A percentile compares a stretch with the other conserved stretches of the same genome.
These are phyloP conservation scores for Nemania abortiva DNA, from an alignment of 2,329 filamentous ascomycete species.

Conservation along the genomic window DNA sequence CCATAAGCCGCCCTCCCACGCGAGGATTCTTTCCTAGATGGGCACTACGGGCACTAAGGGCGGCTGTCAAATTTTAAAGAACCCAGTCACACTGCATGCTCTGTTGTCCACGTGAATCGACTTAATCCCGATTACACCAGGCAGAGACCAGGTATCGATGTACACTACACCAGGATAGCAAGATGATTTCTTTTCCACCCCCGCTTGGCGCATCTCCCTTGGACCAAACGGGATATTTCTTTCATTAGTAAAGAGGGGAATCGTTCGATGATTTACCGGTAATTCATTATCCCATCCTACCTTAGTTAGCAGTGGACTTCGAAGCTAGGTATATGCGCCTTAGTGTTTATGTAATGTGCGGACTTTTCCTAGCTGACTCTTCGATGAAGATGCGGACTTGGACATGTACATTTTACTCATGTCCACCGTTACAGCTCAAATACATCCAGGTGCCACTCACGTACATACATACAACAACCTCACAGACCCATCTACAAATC, in stretches of 20 bases:
- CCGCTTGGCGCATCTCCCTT: conserved; percentile 22
- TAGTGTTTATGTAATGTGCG: neutral
- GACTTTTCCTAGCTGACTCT: neutral
- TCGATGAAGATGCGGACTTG: neutral
- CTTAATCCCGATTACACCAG: conserved; percentile 13
- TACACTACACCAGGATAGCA: neutral
- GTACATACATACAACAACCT: too few species aligned
- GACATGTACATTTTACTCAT: neutral
- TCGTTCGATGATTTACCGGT: conserved; percentile 34
- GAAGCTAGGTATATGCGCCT: neutral
- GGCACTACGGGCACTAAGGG: conserved; percentile 22
- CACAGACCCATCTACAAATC: neutral
- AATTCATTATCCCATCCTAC: conserved; percentile 9
- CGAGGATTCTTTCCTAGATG: conserved; percentile 25
- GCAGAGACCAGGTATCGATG: too few species aligned
- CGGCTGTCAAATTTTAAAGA: conserved; percentile 38
- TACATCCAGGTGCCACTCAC: neutral
- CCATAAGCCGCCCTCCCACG: conserved; percentile 20
- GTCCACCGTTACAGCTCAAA: neutral
- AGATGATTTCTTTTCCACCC: conserved; percentile 33
- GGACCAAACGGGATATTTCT: conserved; percentile 17
- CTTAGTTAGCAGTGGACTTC: conserved; percentile 9
- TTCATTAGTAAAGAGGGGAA: conserved; percentile 7
- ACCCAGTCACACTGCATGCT: conserved; percentile 38
- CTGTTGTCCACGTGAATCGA: conserved; percentile 36